A percentile compares a stretch with the other conserved stretches of the same genome.
Conservation (phyloP, 495 filamentous ascomycete species). For the Podospora conica region DNA sequence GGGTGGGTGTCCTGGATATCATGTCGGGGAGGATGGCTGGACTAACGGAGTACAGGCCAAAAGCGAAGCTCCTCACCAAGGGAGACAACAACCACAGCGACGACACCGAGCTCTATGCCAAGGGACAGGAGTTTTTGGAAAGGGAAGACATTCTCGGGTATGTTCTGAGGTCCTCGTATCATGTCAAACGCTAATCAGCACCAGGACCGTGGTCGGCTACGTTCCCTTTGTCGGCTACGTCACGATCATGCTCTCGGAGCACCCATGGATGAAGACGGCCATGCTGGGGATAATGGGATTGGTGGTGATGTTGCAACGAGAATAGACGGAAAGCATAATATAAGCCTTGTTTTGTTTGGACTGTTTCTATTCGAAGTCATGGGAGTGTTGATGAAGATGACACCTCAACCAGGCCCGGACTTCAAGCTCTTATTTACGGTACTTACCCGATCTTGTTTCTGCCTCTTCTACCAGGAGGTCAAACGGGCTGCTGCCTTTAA, state of each 20-base stretch:
- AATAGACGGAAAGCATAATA: conserved; percentile 40
- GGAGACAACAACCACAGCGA: conserved; percentile 95
- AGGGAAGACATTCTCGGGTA: conserved; percentile 83
- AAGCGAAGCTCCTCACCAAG: conserved; percentile 77
- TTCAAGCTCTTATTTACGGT: not conserved
- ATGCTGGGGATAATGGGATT: conserved; percentile 93
- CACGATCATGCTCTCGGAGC: conserved; percentile 91
- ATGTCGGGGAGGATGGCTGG: not conserved
- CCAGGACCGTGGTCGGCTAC: conserved; percentile 75
- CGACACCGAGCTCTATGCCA: conserved; percentile 84
- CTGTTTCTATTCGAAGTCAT: not conserved
- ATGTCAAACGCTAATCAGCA: conserved; percentile 5
- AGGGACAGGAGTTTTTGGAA: conserved; percentile 76
- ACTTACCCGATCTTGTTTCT: not conserved
- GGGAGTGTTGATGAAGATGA: not conserved
- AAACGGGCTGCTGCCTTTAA: not conserved
- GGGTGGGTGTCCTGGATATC: conserved; percentile 35
- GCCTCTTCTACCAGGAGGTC: not conserved
- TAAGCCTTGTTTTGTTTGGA: not conserved
- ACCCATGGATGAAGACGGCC: conserved; percentile 94
- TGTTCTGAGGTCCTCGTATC: not conserved
- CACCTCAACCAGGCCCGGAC: not conserved
- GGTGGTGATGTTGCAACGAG: conserved; percentile 87
- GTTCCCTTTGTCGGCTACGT: conserved; percentile 96
- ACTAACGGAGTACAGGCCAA: conserved; percentile 23